These are phyloP conservation scores for Cicer judaicum DNA, from an alignment of 306 rosid species.

Conservation along the genomic window DNA sequence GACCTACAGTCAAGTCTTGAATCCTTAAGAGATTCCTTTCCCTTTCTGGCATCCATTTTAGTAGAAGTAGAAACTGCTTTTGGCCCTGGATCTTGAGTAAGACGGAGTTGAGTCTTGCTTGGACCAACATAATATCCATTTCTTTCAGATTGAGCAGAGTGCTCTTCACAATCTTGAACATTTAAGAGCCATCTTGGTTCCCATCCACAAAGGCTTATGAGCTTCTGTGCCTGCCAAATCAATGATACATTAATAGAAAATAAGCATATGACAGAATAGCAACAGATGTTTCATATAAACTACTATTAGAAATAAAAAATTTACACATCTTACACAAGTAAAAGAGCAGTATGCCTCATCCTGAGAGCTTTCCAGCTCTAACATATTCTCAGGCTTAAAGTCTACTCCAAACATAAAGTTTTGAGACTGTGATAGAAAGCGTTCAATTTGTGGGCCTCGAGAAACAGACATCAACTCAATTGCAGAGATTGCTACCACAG, in stretches of 20 bases:
- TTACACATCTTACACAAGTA: conserved; percentile 66
- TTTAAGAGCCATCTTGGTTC: conserved; percentile 96
- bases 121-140: conserved; percentile 86
- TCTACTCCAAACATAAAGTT: conserved; percentile 62
- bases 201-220: conserved; percentile 99
- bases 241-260: conserved; percentile 43
- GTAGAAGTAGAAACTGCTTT: conserved; percentile 79
- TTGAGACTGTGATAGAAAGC: conserved; percentile 65
- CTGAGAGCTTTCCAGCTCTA: conserved; percentile 75
- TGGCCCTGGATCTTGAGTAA: conserved; percentile 71
- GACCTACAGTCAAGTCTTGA: conserved; percentile 72
- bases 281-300: conserved; percentile 14
- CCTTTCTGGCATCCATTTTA: conserved; percentile 78
- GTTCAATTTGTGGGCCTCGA: conserved; percentile 80
- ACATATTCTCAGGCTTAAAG: conserved; percentile 66
- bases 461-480: conserved; percentile 78
- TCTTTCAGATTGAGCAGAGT: conserved; percentile 98
- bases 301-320: conserved; percentile 20
- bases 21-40: conserved; percentile 68
- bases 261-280: conserved; percentile 41
- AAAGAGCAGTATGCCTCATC: conserved; percentile 76
- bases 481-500: conserved; percentile 79
- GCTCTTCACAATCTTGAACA: conserved; percentile 95
- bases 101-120: conserved; percentile 69
- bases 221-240: conserved; percentile 84